A percentile compares a stretch with the other conserved stretches of the same genome.
Conservation (phyloP, 129 eudicot species). For the Deinandra increscens region DNA sequence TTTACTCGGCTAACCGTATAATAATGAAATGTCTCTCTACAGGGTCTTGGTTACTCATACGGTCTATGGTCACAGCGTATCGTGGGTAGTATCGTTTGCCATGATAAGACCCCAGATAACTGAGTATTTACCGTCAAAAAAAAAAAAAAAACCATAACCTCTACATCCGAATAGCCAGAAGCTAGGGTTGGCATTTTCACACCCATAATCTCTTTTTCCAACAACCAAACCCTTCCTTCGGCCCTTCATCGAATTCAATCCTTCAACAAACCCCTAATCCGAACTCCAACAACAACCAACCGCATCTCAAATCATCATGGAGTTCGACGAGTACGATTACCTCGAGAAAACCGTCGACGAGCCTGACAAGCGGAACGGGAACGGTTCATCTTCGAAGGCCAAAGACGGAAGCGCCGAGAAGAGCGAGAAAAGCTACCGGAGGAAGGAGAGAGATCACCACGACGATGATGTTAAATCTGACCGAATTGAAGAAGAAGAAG, state of each 20-base stretch:
- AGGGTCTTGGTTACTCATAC: no score
- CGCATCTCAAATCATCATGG: constrained; percentile 45
- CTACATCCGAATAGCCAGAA: neutral
- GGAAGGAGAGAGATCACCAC: constrained; percentile 41
- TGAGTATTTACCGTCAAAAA: no score
- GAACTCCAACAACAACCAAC: neutral
- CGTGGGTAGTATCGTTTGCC: no score
- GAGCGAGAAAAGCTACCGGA: constrained; percentile 47
- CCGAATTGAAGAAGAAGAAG: constrained; percentile 34
- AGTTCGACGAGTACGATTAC: constrained; percentile 93
- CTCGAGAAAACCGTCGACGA: constrained; percentile 81
- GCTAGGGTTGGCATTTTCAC: neutral
- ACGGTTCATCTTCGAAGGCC: constrained; percentile 42
- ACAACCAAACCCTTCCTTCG: neutral
- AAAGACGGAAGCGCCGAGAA: constrained; percentile 48
- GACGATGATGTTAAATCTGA: constrained; percentile 43
- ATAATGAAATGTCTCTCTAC: no score
- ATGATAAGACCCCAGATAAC: no score
- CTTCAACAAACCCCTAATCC: neutral
- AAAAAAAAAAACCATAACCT: no score
- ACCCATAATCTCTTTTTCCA: neutral
- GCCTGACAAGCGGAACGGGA: constrained; percentile 35
- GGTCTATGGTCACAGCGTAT: no score
- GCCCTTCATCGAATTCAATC: neutral
- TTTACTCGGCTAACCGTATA: no score